Percentiles rank a stretch among this genome's conserved stretches.
Conservation (phyloP, 164 flowering plant genomes). For the Vitis riparia region DNA sequence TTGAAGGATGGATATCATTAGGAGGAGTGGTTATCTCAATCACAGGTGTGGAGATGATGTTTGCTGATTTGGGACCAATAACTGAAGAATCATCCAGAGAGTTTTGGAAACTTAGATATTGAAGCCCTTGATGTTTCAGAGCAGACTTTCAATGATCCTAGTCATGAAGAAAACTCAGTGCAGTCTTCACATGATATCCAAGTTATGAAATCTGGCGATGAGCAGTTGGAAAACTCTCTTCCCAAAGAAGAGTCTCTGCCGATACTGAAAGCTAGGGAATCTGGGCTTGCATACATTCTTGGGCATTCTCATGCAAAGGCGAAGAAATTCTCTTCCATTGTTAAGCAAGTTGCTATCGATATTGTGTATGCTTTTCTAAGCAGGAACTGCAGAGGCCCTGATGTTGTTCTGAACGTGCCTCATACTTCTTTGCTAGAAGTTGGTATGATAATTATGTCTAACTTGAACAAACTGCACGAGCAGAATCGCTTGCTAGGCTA, state of each 20-base stretch:
- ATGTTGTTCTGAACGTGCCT: slow-evolving; percentile 20
- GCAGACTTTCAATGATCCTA: slow-evolving; percentile 11
- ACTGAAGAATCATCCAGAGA: slow-evolving; percentile 9
- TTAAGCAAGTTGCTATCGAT: slow-evolving; percentile 23
- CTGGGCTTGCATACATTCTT: slow-evolving; percentile 24
- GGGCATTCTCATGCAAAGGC: slow-evolving; percentile 28
- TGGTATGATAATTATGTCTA: slow-evolving; percentile 25
- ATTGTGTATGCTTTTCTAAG: slow-evolving; percentile 22
- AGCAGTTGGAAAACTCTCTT: slow-evolving; percentile 7
- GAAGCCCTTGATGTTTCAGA: slow-evolving; percentile 16
- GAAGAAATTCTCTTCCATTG: slow-evolving; percentile 9
- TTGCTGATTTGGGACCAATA: slow-evolving; percentile 50
- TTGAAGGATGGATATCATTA: slow-evolving; percentile 66
- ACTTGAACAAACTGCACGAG: background rate
- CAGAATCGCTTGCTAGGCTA: too few relatives aligned
- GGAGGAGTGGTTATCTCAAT: slow-evolving; percentile 77
- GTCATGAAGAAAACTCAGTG: slow-evolving; percentile 19
- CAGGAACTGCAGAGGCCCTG: slow-evolving; percentile 24
- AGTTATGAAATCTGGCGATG: slow-evolving; percentile 13
- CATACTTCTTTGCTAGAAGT: slow-evolving; percentile 21
- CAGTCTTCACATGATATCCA: slow-evolving; percentile 18
- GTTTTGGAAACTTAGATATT: slow-evolving; percentile 15
- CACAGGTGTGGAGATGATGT: slow-evolving; percentile 85
- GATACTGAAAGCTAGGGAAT: slow-evolving; percentile 19
- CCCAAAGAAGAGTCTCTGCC: background rate